Base-by-base conservation (phyloP, 2,329 filamentous ascomycete genomes). In the Dactylellina haptotyla region DNA sequence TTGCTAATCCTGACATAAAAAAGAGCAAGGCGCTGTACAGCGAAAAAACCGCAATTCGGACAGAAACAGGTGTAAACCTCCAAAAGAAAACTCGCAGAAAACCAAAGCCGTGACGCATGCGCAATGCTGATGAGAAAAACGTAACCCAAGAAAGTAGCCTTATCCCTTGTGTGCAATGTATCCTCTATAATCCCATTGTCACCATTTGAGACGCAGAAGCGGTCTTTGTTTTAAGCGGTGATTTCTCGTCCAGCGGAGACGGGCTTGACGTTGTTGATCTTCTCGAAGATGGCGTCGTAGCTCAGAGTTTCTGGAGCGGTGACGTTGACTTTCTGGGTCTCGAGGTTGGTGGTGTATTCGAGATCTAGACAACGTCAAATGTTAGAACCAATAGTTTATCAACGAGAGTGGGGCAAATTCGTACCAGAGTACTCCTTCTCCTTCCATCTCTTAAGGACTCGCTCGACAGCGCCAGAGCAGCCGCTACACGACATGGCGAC, bases 401-500 rank as follows among this genome's bases (percentile, higher is more conserved):
- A 30, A 26, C 41, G 45, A 75, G 10, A 25, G 58, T 30, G 43
- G n/a, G 20, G 9, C n/a, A n/a, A 48, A 23, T n/a, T 82, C 87
- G 76, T 80, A 59, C 45, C 57, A 5, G 62, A 58, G 96, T 93
- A 93, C 18, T 96, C 90, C 1, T 25, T 41, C 14, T 34, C 9
- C 59, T 72, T 56, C 70, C 96, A 88, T 84, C 92, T 97, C 84
- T 91, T 94, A 76, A 99, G 88, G 48, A 97, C 93, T 58, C 93
- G 87, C 83, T 96, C 91, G 46, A 99, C 86, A 77, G 95, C 95
- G 79, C 93, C 93, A 48, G 93, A 97, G 89, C 95, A 99, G 81
- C 95, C 95, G 80, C 91, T 88, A 84, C 95, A 99, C 85, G 85
- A 90, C 95, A 99, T 99, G 82, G 84, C 86, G 82, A 98, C 88